phyloP scores from a whole-genome alignment of 2,329 filamentous ascomycete species.

The Xylaria sp. region DNA sequence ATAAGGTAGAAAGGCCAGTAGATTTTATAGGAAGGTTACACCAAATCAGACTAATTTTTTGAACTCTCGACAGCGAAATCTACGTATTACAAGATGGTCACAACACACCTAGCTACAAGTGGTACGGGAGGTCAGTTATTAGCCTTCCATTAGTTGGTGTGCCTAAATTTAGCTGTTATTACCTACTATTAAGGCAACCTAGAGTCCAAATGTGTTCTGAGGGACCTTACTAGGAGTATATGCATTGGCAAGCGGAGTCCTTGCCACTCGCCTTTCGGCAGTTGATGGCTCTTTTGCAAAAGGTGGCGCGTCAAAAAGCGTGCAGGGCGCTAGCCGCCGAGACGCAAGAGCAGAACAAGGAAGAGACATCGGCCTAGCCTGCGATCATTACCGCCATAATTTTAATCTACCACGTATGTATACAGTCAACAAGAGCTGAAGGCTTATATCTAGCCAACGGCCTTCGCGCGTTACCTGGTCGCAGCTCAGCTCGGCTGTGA shows the following conservation, averaged over 20 bases:
- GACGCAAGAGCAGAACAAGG: not conserved
- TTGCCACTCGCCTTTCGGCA: not conserved
- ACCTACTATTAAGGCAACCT: no score
- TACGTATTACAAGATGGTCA: no score
- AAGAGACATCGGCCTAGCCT: not conserved
- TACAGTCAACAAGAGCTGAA: not conserved
- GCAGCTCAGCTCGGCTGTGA: not conserved
- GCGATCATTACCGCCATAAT: not conserved
- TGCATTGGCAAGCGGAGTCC: not conserved
- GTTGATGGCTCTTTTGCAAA: not conserved
- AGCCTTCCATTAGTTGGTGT: no score
- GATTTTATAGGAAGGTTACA: not conserved
- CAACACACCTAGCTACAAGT: no score
- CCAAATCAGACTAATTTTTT: not conserved
- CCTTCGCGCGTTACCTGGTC: not conserved
- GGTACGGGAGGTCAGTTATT: no score
- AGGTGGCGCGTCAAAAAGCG: not conserved
- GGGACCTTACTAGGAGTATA: no score
- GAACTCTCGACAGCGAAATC: not conserved
- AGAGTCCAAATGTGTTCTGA: no score
- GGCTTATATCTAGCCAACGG: not conserved
- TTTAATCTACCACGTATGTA: not conserved
- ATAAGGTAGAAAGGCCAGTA: not conserved
- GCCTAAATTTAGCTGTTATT: no score
- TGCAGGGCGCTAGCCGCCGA: not conserved